Percentiles rank a stretch among this genome's conserved stretches.
These are phyloP conservation scores for Trichocladium antarcticum DNA, from an alignment of 495 filamentous ascomycete genomes.

Conservation along the genomic window DNA sequence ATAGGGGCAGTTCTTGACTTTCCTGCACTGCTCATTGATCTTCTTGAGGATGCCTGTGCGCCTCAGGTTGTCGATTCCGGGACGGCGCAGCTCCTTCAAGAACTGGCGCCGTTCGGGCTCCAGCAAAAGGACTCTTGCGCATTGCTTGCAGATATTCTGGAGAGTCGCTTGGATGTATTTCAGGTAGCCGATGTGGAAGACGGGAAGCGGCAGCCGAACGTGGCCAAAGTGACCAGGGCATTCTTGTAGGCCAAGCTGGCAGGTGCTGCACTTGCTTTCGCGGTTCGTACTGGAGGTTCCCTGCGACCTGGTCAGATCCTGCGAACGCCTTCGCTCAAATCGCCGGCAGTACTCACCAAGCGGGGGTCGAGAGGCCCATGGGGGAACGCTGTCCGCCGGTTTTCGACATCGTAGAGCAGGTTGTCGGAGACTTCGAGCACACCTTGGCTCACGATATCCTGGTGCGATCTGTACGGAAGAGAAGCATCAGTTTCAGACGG, in stretches of 20 bases:
- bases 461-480: slow-evolving; percentile 53
- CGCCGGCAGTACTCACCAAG: slow-evolving; percentile 42
- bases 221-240: slow-evolving; percentile 96
- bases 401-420: slow-evolving; percentile 76
- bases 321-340: too few species aligned
- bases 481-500: slow-evolving; percentile 6
- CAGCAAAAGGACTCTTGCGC: slow-evolving; percentile 63
- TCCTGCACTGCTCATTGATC: slow-evolving; percentile 78
- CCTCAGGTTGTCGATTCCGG: slow-evolving; percentile 75
- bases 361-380: slow-evolving; percentile 80
- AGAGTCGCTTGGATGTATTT: slow-evolving; percentile 79
- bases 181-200: slow-evolving; percentile 92
- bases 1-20: slow-evolving; percentile 61
- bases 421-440: slow-evolving; percentile 86
- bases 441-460: slow-evolving; percentile 88
- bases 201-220: slow-evolving; percentile 76
- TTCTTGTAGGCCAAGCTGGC: slow-evolving; percentile 57
- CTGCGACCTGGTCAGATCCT: slow-evolving; percentile 24
- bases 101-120: slow-evolving; percentile 62
- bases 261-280: slow-evolving; percentile 58
- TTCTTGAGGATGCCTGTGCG: slow-evolving; percentile 69
- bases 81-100: slow-evolving; percentile 65
- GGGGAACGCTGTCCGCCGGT: slow-evolving; percentile 53
- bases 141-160: slow-evolving; percentile 89
- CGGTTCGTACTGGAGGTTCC: slow-evolving; percentile 71